Percentiles rank a stretch among this genome's conserved stretches.
phyloP scores from a whole-genome alignment of 164 flowering plant genomes.

The Liquidambar formosana region DNA sequence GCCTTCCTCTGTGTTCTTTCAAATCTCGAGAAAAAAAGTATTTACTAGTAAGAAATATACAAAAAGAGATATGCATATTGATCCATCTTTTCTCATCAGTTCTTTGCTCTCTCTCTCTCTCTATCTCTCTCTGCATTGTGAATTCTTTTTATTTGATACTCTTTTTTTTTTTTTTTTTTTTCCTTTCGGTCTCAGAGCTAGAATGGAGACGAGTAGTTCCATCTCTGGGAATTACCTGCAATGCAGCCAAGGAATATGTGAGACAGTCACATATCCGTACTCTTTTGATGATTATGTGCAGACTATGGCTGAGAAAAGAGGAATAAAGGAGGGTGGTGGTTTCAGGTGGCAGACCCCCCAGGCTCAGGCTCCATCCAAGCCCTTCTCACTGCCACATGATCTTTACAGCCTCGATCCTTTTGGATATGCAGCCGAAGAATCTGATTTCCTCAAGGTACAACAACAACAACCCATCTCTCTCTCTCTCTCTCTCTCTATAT shows the following conservation, averaged over 20 bases:
- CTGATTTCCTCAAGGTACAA: slow-evolving; percentile 45
- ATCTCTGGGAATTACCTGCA: slow-evolving; percentile 31
- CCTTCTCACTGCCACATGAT: slow-evolving; percentile 30
- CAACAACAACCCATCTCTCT: background rate
- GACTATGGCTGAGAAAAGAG: slow-evolving; percentile 18
- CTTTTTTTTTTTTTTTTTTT: slow-evolving; percentile 2
- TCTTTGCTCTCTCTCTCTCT: background rate
- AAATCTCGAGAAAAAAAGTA: slow-evolving; percentile 7
- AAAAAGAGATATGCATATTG: slow-evolving; percentile 9
- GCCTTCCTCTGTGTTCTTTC: too few species aligned
- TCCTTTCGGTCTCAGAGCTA: slow-evolving; percentile 28
- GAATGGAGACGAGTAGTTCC: slow-evolving; percentile 44
- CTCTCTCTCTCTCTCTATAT: slow-evolving; percentile 12
- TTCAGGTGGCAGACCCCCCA: slow-evolving; percentile 31
- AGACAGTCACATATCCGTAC: slow-evolving; percentile 43
- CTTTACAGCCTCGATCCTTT: slow-evolving; percentile 33
- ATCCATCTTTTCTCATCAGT: slow-evolving; percentile 13
- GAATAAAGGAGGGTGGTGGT: slow-evolving; percentile 30
- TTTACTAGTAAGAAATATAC: background rate
- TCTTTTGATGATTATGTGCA: slow-evolving; percentile 41
- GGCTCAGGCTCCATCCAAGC: slow-evolving; percentile 6
- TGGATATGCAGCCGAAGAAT: slow-evolving; percentile 33
- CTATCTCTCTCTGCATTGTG: background rate
- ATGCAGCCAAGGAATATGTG: slow-evolving; percentile 45
- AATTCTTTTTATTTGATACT: background rate